Conservation (phyloP, 352 stramenopile species). For the Globisporangium uncinulatum region DNA sequence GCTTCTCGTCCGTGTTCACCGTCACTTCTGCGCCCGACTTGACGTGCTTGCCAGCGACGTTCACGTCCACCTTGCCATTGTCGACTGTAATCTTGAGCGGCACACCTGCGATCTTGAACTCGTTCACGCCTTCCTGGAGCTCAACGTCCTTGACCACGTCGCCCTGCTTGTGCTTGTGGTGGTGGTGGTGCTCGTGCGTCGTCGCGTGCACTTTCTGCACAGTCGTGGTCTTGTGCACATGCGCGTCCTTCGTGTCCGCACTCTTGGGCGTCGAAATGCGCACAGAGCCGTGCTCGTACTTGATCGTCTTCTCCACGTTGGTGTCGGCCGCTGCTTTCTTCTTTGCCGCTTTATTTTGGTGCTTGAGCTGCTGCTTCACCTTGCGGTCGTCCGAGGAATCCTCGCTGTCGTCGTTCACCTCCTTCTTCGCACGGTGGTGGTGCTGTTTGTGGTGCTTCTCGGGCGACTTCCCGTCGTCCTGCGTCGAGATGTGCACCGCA, state of each 20-base stretch:
- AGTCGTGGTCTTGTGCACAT: constrained; percentile 10
- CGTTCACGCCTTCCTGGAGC: constrained; percentile 14
- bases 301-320: constrained; percentile 21
- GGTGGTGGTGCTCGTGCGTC: constrained; percentile 4
- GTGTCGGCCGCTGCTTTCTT: constrained; percentile 14
- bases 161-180: constrained; percentile 8
- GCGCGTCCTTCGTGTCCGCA: not conserved
- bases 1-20: constrained; percentile 1
- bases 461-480: constrained; percentile 2
- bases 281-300: constrained; percentile 50
- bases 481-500: constrained; percentile 22
- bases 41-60: constrained; percentile 14
- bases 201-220: constrained; percentile 8
- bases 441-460: constrained; percentile 12
- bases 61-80: constrained; percentile 12
- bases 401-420: constrained; percentile 16
- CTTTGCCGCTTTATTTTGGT: constrained; percentile 19
- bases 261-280: constrained; percentile 26
- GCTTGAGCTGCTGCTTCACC: constrained; percentile 9
- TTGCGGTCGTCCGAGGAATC: constrained; percentile 16
- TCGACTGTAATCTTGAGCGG: constrained; percentile 12
- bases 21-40: constrained; percentile 8
- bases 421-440: constrained; percentile 15
- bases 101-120: constrained; percentile 12
- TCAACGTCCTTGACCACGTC: constrained; percentile 13